These are phyloP conservation scores for Saccharomycopsis selenospora DNA, from an alignment of 805 yeast species.

Conservation along the genomic window DNA sequence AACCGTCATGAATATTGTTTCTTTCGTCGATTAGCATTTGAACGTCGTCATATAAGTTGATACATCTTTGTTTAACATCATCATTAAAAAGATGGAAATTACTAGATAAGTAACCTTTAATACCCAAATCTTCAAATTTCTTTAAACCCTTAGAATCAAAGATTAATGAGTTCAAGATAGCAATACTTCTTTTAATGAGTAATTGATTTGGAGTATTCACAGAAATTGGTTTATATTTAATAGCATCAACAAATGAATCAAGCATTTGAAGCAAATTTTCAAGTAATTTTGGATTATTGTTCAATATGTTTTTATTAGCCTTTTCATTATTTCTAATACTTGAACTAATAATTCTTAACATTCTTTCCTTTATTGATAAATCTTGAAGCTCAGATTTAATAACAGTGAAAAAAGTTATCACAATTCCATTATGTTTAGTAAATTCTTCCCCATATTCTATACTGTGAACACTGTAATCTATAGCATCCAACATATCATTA, in stretches of 20 bases:
- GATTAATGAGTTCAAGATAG: constrained; percentile 16
- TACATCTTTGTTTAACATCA: constrained; percentile 17
- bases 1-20: no score
- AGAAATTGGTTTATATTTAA: neutral
- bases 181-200: constrained; percentile 16
- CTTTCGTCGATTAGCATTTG: constrained; percentile 6
- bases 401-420: constrained; percentile 15
- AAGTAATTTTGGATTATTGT: neutral
- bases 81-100: constrained; percentile 8
- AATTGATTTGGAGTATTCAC: constrained; percentile 7
- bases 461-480: constrained; percentile 16
- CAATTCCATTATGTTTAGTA: constrained; percentile 8
- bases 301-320: constrained; percentile 9
- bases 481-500: constrained; percentile 9
- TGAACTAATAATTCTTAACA: constrained; percentile 15
- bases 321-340: constrained; percentile 19
- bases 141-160: constrained; percentile 14
- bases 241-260: neutral
- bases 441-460: constrained; percentile 18
- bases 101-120: constrained; percentile 9
- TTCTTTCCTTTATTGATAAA: constrained; percentile 12
- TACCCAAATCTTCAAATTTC: constrained; percentile 3
- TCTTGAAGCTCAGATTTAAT: constrained; percentile 6
- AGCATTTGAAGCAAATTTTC: neutral
- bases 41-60: constrained; percentile 14